phyloP scores from a whole-genome alignment of 345 rosid genomes.

The Boechera divaricarpa region DNA sequence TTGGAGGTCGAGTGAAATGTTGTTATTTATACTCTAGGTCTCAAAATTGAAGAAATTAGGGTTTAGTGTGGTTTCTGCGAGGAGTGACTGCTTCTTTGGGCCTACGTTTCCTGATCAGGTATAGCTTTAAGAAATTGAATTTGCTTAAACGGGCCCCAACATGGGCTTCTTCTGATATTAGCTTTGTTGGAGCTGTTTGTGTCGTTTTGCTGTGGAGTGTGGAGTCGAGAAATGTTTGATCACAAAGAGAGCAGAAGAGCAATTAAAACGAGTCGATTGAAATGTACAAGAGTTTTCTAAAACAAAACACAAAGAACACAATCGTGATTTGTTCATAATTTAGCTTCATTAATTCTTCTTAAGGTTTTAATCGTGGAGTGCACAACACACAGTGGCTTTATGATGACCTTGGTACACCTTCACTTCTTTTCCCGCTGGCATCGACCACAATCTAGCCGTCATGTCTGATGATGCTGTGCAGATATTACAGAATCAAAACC shows the following conservation, averaged over 20 bases:
- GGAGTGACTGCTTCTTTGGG: constrained; percentile 21
- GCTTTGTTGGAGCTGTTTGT: neutral
- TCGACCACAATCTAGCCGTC: constrained; percentile 89
- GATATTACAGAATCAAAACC: constrained; percentile 1
- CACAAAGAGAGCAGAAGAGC: neutral
- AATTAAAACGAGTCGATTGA: constrained; percentile 4
- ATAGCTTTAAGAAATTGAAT: neutral
- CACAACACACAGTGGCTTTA: constrained; percentile 94
- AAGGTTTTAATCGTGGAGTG: constrained; percentile 69
- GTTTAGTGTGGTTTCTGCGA: constrained; percentile 24
- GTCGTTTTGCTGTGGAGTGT: neutral
- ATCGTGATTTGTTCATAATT: constrained; percentile 6
- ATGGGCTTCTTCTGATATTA: constrained; percentile 9
- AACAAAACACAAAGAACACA: constrained; percentile 9
- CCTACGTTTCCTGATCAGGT: neutral
- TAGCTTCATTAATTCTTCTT: neutral
- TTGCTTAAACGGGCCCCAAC: neutral
- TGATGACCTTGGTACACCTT: constrained; percentile 86
- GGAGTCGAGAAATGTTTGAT: constrained; percentile 1
- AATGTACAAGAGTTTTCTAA: constrained; percentile 31
- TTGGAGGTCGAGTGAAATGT: neutral
- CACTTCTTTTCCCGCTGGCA: constrained; percentile 68
- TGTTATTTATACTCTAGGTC: constrained; percentile 26
- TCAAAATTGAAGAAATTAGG: constrained; percentile 28
- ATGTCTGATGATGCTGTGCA: constrained; percentile 85